Evolutionary conservation across 768 basidiomycete genomes (phyloP), one percentile per base, ranked within the genome.

Genomic region (Dioszegia aurantiaca): DNA sequence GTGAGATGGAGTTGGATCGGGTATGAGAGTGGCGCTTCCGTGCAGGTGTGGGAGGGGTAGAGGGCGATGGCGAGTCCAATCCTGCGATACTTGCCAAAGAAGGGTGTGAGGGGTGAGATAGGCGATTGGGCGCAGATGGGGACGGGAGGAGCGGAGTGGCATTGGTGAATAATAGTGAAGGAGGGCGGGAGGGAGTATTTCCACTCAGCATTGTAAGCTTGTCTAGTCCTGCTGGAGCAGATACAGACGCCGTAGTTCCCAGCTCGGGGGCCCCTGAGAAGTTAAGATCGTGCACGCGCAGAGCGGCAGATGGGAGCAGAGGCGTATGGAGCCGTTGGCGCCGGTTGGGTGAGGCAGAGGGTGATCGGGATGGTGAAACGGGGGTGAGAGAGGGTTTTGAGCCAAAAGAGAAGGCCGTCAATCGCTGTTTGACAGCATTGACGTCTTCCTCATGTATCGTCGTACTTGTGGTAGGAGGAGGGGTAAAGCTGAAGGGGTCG

Each of bases 1-100:
- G 44, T 4, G 71, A 73, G 45, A 73, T 73, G 30, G 71, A 73
- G 31, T 56, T 64, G 23, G 71, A 73, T 37, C 71, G 66, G 3
- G 65, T 70, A 40, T 73, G 71, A 4, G 68, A 70, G 46, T 70
- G 71, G 5, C 69, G 62, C 45, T 62, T 68, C 23, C 67, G 49
- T 12, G 58, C 59, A 12, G 64, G 62, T 4, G 66, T 65, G 27
- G 68, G 63, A 9, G 71, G 71, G 1, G 68, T 63, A 4, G 62
- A 59, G 4, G 70, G 65, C 6, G 60, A 43, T 6, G 56, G 39
- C 4, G 46, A 24, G 3, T 28, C 48, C 12, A 12, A 5, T 9
- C 11, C 27, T 42, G 40, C 40, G 9, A 42, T 16, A n/a, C 60
- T 52, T 21, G 65, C 26, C 6, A 62, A 36, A 55, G 51, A 47